Percentiles rank a stretch among this genome's conserved stretches.
Evolutionary conservation across 2,329 filamentous ascomycete genomes (phyloP).

Genomic region (Trichoderma gracile): DNA sequence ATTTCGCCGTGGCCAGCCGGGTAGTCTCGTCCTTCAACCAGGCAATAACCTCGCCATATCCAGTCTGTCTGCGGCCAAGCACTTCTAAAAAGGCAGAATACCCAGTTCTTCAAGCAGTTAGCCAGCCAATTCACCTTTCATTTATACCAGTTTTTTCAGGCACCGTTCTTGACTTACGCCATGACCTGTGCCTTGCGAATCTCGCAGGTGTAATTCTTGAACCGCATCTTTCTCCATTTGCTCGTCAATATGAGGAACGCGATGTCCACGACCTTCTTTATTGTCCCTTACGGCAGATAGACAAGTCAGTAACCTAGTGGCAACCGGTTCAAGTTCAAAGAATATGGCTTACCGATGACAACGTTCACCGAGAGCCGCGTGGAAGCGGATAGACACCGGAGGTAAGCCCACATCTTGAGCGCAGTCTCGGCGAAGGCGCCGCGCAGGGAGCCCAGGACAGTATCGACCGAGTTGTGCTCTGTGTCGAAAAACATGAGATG

Average conservation of each 20-base stretch:
- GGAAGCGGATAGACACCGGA: constrained; percentile 55
- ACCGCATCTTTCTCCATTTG: constrained; percentile 46
- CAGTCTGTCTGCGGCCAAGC: constrained; percentile 69
- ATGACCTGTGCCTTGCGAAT: constrained; percentile 61
- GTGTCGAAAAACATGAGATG: constrained; percentile 84
- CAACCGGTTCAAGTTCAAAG: no score
- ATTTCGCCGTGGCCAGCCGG: constrained; percentile 35
- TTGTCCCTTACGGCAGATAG: constrained; percentile 51
- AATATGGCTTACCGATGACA: constrained; percentile 60
- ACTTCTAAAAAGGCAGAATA: constrained; percentile 69
- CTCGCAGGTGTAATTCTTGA: constrained; percentile 57
- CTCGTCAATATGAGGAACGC: constrained; percentile 65
- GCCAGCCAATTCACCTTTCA: constrained; percentile 25
- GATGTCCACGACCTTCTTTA: constrained; percentile 65
- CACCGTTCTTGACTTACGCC: constrained; percentile 52
- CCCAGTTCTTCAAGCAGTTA: constrained; percentile 55
- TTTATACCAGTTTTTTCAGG: neutral
- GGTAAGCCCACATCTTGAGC: constrained; percentile 69
- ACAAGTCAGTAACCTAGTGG: neutral
- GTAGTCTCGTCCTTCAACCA: constrained; percentile 63
- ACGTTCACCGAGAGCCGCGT: constrained; percentile 60
- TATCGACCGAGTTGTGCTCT: constrained; percentile 67
- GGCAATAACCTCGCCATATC: constrained; percentile 61
- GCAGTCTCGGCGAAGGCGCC: constrained; percentile 76
- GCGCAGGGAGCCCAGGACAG: constrained; percentile 73